A percentile compares a stretch with the other conserved stretches of the same genome.
These are phyloP conservation scores for Russula vinacea DNA, from an alignment of 768 basidiomycete species.

Conservation along the genomic window DNA sequence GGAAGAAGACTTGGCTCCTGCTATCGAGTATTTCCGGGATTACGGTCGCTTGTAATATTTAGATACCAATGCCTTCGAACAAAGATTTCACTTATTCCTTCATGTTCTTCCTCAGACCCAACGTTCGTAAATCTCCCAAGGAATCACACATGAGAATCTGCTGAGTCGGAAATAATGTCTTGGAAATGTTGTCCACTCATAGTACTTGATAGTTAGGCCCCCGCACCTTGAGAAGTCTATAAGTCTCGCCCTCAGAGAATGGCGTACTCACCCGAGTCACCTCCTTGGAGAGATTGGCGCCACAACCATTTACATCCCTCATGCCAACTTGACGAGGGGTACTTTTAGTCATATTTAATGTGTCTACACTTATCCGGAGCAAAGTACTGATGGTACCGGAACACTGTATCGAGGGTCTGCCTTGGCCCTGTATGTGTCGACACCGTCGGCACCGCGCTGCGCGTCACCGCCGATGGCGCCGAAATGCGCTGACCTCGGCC, in stretches of 20 bases:
- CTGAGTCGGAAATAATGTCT: background rate
- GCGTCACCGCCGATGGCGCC: too few species aligned
- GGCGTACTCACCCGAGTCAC: too few species aligned
- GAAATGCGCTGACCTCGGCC: background rate
- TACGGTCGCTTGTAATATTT: conserved; percentile 18
- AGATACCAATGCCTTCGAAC: background rate
- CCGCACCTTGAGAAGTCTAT: too few species aligned
- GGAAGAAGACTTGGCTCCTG: conserved; percentile 22
- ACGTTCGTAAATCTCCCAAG: background rate
- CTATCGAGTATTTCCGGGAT: conserved; percentile 27
- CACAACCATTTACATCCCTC: too few species aligned
- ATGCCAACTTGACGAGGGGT: too few species aligned
- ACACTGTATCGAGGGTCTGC: background rate
- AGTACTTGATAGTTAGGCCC: too few species aligned
- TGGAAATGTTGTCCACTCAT: too few species aligned
- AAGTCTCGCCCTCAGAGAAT: too few species aligned
- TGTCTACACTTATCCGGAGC: too few species aligned
- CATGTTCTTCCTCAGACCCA: background rate
- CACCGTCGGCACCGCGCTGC: too few species aligned
- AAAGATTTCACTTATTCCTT: background rate
- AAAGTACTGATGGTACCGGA: background rate
- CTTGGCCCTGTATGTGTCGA: background rate
- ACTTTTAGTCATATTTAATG: too few species aligned
- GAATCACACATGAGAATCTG: background rate
- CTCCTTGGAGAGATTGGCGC: too few species aligned